Percentiles rank a stretch among this genome's conserved stretches.
phyloP scores from a whole-genome alignment of 2,329 filamentous ascomycete species.

The Colletotrichum trifolii region DNA sequence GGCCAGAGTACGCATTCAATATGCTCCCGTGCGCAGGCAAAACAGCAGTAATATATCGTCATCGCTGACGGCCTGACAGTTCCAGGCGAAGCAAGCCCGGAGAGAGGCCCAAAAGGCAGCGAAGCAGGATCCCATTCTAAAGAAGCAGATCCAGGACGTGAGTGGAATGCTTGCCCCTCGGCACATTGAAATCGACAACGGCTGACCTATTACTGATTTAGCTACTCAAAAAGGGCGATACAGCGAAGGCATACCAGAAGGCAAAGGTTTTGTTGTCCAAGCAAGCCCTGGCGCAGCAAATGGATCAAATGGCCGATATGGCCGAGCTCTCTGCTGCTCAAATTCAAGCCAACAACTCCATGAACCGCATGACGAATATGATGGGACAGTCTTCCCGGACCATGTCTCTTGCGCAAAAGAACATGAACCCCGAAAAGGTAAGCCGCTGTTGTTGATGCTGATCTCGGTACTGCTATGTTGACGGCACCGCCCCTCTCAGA shows the following conservation, averaged over 20 bases:
- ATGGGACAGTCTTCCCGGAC: constrained; percentile 69
- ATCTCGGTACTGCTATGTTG: neutral
- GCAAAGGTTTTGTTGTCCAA: constrained; percentile 71
- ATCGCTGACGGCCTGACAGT: constrained; percentile 47
- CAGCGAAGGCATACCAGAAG: constrained; percentile 72
- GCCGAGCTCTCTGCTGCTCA: constrained; percentile 69
- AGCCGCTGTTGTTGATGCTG: constrained; percentile 24
- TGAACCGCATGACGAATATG: constrained; percentile 74
- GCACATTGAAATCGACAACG: too few relatives aligned
- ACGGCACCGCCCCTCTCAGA: constrained; percentile 47
- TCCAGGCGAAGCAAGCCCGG: constrained; percentile 71
- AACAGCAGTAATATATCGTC: neutral
- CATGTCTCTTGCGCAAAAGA: constrained; percentile 68
- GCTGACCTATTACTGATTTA: constrained; percentile 30
- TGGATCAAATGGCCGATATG: constrained; percentile 74
- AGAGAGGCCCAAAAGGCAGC: constrained; percentile 70
- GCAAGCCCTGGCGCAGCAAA: constrained; percentile 70
- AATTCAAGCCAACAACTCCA: constrained; percentile 73
- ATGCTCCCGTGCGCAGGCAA: neutral
- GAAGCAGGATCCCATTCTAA: constrained; percentile 69
- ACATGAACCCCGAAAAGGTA: constrained; percentile 68
- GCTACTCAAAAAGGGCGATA: constrained; percentile 71
- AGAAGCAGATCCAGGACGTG: constrained; percentile 71
- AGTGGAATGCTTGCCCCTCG: constrained; percentile 8
- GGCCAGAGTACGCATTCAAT: constrained; percentile 57